A percentile compares a stretch with the other conserved stretches of the same genome.
Evolutionary conservation across 2,329 filamentous ascomycete species (phyloP).

Genomic region (Truncatella angustata): DNA sequence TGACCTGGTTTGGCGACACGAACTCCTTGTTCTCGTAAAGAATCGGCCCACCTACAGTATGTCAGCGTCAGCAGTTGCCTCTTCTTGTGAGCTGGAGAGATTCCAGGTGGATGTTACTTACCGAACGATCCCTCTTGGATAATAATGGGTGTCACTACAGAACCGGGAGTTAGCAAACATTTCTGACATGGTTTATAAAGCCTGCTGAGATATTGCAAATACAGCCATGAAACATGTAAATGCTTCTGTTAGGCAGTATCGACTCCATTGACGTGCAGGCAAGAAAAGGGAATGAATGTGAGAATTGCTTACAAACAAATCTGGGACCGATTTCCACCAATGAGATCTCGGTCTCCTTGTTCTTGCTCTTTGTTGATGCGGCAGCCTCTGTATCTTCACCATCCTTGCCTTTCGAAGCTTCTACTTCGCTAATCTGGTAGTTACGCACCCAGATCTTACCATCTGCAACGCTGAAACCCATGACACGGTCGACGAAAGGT

Average conservation of each 20-base stretch:
- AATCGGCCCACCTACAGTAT: constrained; percentile 86
- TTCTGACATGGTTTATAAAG: too few species aligned
- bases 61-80: too few species aligned
- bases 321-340: constrained; percentile 92
- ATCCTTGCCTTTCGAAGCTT: constrained; percentile 49
- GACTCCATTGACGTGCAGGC: too few species aligned
- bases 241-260: too few species aligned
- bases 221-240: too few species aligned
- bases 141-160: constrained; percentile 53
- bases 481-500: constrained; percentile 93
- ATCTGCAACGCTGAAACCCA: constrained; percentile 86
- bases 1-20: constrained; percentile 91
- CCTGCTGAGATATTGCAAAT: too few species aligned
- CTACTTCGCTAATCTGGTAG: constrained; percentile 87
- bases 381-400: constrained; percentile 42
- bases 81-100: too few species aligned
- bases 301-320: constrained; percentile 90
- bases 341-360: constrained; percentile 70
- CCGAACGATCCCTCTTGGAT: constrained; percentile 95
- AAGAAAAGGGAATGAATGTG: too few species aligned
- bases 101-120: too few species aligned
- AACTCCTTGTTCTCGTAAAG: constrained; percentile 99
- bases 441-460: constrained; percentile 95
- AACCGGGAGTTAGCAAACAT: too few species aligned
- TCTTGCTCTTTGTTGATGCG: constrained; percentile 23